Base-by-base conservation (phyloP, 73 alveolate genomes). In the Paramecium pentaurelia region DNA sequence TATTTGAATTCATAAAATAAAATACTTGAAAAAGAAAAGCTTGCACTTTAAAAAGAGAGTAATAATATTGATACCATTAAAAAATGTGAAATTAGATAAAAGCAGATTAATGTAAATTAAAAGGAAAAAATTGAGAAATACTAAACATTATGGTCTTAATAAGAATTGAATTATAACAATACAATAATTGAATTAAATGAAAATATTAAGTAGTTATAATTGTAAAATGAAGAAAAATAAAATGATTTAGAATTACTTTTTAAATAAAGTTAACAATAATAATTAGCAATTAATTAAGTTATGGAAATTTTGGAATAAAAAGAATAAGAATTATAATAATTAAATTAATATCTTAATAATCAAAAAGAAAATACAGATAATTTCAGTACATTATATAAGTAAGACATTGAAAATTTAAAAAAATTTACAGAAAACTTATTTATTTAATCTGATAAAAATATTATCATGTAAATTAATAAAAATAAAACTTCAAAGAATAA, bases 401-500 rank as follows among this genome's bases (percentile, higher is more conserved):
- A 64, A 28, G 47, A 64, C 27, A 64, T 64, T 2, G 84, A 64
- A 64, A 34, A 64, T 28, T 27, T 64, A 34, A 64, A 64, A 10
- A 64, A 64, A 64, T 64, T 64, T 14, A 64, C 84, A 32, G 84
- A 64, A 64, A 64, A 64, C 84, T 64, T 64, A 34, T 64, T 64
- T 34, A 64, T 64, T 28, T 64, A 64, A 27, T 64, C 84, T 4
- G 84, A 64, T 64, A 64, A 64, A 64, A 64, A 64, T 64, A 12
- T 64, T 0, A 20, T 64, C 20, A 64, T 28, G 84, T 20, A 64
- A 64, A 14, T 64, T 32, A 64, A 64, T 64, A 64, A 64, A 34
- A 34, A 34, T 64, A 64, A 64, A 27, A 9, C 22, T 10, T 34
- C 20, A 28, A 64, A 27, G 12, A 64, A 64, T 64, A 42, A 42